Base-by-base conservation (phyloP, 345 rosid species). In the Hibiscus syriacus region DNA sequence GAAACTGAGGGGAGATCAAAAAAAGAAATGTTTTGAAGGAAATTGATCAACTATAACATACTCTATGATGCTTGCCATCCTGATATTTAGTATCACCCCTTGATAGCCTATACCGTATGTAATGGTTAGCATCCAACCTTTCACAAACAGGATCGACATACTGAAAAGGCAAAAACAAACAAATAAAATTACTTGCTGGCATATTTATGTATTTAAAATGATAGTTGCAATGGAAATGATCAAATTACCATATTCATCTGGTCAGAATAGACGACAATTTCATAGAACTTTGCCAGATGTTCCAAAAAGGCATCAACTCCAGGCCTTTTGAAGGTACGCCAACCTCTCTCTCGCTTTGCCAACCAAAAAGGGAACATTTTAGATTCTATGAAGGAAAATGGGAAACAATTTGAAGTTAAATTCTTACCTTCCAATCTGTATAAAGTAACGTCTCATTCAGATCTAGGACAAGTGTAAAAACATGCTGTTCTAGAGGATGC, bases 241-340 rank as follows among this genome's bases (percentile, higher is more conserved):
- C 36, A 23, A 20, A 71, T 69, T 87, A 91, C 97, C 96, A 94
- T 84, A 64, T 73, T 84, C 77, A 82, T 81, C 77, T 87, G 86
- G 72, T 94, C 99, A 45, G 99, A 84, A 69, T 81, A 94, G 54
- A 94, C 84, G 9, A 94, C 81, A 76, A 94, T 84, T 84, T 94
- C 97, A 72, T 83, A 91, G 70, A 80, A 86, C 75, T 82, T 85
- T 0, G 78, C 83, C 67, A 94, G 86, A 69, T 94, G 97, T 73
- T 94, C 95, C 84, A 94, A 73, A 81, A 94, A 94, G 72, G 86
- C 91, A 77, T 94, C 96, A 48, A 91, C 92, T 69, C 96, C 99
- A 59, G 97, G 99, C 72, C 97, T 79, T 87, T 94, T 91, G 83
- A 89, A 94, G 20, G 99, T 94, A 39, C 95, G 76, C 99, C 99